phyloP scores from a whole-genome alignment of 2,329 filamentous ascomycete genomes.

The Triangularia verruculosa region DNA sequence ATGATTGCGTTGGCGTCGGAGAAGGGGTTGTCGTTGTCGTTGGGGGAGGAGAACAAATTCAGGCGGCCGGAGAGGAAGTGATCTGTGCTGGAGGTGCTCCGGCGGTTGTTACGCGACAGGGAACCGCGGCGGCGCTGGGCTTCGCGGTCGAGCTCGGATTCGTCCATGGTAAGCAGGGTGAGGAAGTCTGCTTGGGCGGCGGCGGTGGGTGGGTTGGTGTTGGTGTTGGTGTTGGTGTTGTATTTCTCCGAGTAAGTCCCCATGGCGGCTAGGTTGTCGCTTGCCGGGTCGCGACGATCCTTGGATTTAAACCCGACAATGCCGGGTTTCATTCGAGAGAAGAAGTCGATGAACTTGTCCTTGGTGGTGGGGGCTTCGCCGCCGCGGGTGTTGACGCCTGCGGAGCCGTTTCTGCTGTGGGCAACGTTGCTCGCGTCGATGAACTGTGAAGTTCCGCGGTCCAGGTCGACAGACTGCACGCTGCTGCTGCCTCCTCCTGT shows the following conservation, averaged over 20 bases:
- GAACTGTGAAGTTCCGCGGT: slow-evolving; percentile 54
- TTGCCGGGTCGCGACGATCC: slow-evolving; percentile 33
- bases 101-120: slow-evolving; percentile 31
- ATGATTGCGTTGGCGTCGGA: slow-evolving; percentile 44
- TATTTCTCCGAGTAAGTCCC: neutral
- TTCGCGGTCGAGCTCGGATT: slow-evolving; percentile 39
- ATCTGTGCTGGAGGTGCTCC: slow-evolving; percentile 34
- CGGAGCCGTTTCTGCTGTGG: slow-evolving; percentile 35
- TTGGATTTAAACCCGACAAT: slow-evolving; percentile 39
- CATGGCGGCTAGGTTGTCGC: slow-evolving; percentile 5
- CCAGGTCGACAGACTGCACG: slow-evolving; percentile 45
- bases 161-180: slow-evolving; percentile 43
- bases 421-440: slow-evolving; percentile 32
- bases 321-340: slow-evolving; percentile 42
- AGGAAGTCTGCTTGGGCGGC: slow-evolving; percentile 42
- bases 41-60: slow-evolving; percentile 31
- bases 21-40: slow-evolving; percentile 42
- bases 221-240: neutral
- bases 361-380: slow-evolving; percentile 33
- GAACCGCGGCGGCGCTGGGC: slow-evolving; percentile 36
- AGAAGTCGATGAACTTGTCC: slow-evolving; percentile 45
- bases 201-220: slow-evolving; percentile 16
- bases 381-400: neutral
- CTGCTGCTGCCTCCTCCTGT: slow-evolving; percentile 32
- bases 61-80: slow-evolving; percentile 41